Percentiles rank a stretch among this genome's conserved stretches.
Evolutionary conservation across 176 grass and related monocot species (phyloP).

Genomic region (Ensete ventricosum): DNA sequence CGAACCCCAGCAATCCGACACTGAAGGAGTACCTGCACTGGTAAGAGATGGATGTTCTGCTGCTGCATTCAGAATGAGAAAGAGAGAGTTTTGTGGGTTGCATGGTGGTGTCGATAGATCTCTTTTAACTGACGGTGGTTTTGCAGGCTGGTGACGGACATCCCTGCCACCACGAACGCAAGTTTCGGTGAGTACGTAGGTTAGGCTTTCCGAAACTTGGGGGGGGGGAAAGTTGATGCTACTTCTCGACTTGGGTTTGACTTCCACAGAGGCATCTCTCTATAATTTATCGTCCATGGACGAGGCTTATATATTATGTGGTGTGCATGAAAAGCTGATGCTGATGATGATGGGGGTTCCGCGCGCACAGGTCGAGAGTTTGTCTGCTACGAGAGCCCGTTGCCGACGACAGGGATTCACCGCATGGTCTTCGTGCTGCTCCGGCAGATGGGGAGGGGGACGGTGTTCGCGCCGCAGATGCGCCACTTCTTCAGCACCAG

Average conservation of each 20-base stretch:
- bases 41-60: constrained; percentile 15
- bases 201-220: not conserved
- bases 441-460: constrained; percentile 49
- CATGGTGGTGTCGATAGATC: not conserved
- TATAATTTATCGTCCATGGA: too few relatives aligned
- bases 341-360: too few relatives aligned
- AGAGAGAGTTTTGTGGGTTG: not conserved
- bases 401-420: constrained; percentile 55
- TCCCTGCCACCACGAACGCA: constrained; percentile 62
- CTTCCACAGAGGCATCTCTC: too few relatives aligned
- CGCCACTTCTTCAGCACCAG: constrained; percentile 70
- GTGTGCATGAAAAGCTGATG: too few relatives aligned
- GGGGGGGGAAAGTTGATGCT: too few relatives aligned
- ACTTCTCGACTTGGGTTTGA: too few relatives aligned
- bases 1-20: constrained; percentile 68
- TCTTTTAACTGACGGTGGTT: not conserved
- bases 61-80: not conserved
- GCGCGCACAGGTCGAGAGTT: constrained; percentile 33
- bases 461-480: constrained; percentile 36
- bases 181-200: constrained; percentile 36
- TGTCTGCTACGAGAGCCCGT: constrained; percentile 54
- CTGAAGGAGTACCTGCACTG: constrained; percentile 85
- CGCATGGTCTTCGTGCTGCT: constrained; percentile 66
- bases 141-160: constrained; percentile 85
- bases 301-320: too few relatives aligned